Evolutionary conservation across 2,329 filamentous ascomycete species (phyloP).

Genomic region (Ceratocystis alfenasii): DNA sequence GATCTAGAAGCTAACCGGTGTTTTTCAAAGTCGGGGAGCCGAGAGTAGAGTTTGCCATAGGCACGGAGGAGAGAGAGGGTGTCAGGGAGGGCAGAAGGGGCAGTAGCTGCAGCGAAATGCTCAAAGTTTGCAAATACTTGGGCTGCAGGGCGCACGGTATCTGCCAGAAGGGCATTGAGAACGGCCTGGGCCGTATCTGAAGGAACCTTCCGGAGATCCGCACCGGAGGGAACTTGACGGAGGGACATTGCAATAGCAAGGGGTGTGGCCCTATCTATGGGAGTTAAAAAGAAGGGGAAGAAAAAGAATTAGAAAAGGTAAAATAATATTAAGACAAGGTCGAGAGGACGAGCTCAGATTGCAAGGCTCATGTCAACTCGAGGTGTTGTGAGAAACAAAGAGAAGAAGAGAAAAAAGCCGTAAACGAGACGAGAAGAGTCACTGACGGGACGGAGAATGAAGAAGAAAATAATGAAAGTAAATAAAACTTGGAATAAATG

Average conservation of each 20-base stretch:
- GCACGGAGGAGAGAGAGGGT: constrained; percentile 16
- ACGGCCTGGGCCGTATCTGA: constrained; percentile 2
- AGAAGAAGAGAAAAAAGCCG: neutral
- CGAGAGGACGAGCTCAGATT: neutral
- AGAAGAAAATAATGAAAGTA: neutral
- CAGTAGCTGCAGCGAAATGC: neutral
- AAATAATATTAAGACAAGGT: neutral
- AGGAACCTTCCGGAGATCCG: constrained; percentile 2
- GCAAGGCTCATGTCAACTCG: neutral
- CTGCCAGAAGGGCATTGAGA: neutral
- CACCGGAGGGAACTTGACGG: neutral
- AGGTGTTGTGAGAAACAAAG: neutral
- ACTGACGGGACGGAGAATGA: neutral
- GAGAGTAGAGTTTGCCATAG: constrained; percentile 14
- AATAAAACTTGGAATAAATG: neutral
- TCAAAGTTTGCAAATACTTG: constrained; percentile 4
- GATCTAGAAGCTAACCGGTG: constrained; percentile 2
- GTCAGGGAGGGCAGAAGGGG: constrained; percentile 8
- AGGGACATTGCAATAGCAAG: neutral
- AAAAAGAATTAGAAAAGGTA: neutral
- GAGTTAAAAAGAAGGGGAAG: neutral
- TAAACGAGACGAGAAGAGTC: neutral
- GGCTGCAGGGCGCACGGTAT: neutral
- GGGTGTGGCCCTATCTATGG: neutral
- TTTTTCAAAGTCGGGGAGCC: constrained; percentile 14